Evolutionary conservation across 2,329 filamentous ascomycete species (phyloP), one percentile per base, ranked within the genome.

Genomic region (Rutstroemia sp.): DNA sequence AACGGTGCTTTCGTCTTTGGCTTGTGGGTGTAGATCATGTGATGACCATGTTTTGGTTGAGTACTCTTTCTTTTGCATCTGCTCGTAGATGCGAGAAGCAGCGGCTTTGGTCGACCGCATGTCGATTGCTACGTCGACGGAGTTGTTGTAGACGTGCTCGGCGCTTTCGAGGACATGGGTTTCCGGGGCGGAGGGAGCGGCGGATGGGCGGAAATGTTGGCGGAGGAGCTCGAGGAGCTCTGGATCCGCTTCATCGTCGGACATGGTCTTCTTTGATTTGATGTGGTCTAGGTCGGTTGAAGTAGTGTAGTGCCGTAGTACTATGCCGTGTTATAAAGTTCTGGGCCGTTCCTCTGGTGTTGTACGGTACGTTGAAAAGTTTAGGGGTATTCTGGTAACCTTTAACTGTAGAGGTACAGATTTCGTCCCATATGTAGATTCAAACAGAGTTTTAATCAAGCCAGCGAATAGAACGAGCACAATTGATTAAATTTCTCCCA

Each of bases 101-200:
- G 95, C 92, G 34, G 79, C 79, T 72, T 94, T 95, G 53, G 88
- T 92, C 50, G 87, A 85, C 56, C 82, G 79, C 77, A 92, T 91
- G 67, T 92, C 88, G 45, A 99, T 77, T 10, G 90, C 89, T 37
- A 99, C 90, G 70, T 99, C 94, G 69, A 96, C 91, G 61, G 90
- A 83, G 72, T 96, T 94, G 74, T 96, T 85, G 73, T 88, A 95
- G 67, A 97, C 86, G 73, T 87, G 89, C 72, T 95, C 85, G 46
- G 92, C 92, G 60, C 85, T 81, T 62, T 89, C 78, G 4, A 97
- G 80, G 42, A 97, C 91, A 51, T 86, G 88, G 5, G 89, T 95
- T 65, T 92, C 88, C 19, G 87, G 81, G 21, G 85, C 73, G 5
- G 71, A 79, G 19, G 80, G 73, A 48, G 79, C 71, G 25, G 75